These are phyloP conservation scores for Rhododendron molle DNA, from an alignment of 148 eudicot genomes.

Conservation along the genomic window DNA sequence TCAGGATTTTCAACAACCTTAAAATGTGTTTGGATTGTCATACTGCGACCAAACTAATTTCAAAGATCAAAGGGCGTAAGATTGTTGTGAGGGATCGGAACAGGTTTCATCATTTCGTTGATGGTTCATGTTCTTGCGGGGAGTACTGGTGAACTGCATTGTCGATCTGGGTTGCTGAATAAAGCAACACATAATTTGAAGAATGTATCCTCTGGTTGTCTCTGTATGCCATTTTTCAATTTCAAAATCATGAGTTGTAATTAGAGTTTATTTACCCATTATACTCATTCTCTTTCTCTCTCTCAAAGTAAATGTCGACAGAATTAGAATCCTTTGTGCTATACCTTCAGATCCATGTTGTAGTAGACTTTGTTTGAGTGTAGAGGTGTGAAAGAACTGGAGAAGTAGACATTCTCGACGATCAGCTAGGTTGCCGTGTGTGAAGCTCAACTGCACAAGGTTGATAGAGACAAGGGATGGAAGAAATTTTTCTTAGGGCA, in stretches of 20 bases:
- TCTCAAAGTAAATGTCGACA: not conserved
- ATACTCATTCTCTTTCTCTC: not conserved
- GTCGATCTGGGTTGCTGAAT: not conserved
- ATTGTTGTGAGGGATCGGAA: slow-evolving; percentile 79
- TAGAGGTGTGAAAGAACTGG: not conserved
- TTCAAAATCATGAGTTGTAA: not conserved
- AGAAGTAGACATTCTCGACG: not conserved
- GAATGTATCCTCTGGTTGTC: not conserved
- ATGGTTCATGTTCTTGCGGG: slow-evolving; percentile 83
- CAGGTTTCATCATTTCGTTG: slow-evolving; percentile 74
- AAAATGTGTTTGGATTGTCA: slow-evolving; percentile 84
- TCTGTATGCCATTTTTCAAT: not conserved
- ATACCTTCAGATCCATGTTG: not conserved
- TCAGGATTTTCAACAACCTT: slow-evolving; percentile 81
- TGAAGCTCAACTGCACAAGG: not conserved
- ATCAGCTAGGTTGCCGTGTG: not conserved
- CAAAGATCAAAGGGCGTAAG: slow-evolving; percentile 71
- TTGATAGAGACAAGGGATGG: not conserved
- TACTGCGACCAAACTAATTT: slow-evolving; percentile 61
- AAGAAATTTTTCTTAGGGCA: not conserved
- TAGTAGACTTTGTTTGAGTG: not conserved
- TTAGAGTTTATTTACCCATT: not conserved
- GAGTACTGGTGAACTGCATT: slow-evolving; percentile 72
- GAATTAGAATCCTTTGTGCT: not conserved
- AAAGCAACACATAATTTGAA: not conserved